Percentiles rank a stretch among this genome's conserved stretches.
Conservation (phyloP, 2,329 filamentous ascomycete species). For the Bipolaris cookei region DNA sequence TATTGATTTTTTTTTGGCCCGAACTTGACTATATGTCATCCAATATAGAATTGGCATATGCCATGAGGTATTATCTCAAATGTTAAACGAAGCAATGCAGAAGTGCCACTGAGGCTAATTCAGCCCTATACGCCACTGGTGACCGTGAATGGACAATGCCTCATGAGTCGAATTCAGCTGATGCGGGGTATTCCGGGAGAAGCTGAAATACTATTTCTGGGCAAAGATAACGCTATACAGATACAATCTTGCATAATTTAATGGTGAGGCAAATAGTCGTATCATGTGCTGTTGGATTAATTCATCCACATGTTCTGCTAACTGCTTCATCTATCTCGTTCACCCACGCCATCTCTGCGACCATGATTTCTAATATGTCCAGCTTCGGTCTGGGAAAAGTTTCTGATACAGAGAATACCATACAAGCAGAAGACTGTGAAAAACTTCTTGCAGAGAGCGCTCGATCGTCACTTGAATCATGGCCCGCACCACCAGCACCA, state of each 20-base stretch:
- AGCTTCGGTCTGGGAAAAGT: not conserved
- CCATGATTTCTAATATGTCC: not conserved
- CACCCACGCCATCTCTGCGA: not conserved
- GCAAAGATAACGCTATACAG: too few species aligned
- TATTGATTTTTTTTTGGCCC: too few species aligned
- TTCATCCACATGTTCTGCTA: not conserved
- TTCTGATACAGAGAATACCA: not conserved
- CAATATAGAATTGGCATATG: too few species aligned
- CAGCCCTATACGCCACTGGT: constrained; percentile 28
- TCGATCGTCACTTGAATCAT: not conserved
- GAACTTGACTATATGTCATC: not conserved
- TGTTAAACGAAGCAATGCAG: constrained; percentile 7
- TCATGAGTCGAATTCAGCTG: constrained; percentile 22
- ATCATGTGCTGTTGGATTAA: not conserved
- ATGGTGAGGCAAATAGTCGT: not conserved
- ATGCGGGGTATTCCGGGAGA: constrained; percentile 19
- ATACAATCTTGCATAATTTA: too few species aligned
- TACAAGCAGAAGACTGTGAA: not conserved
- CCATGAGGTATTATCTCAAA: not conserved
- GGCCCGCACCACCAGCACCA: not conserved
- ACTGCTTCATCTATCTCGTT: not conserved
- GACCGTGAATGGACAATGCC: constrained; percentile 17
- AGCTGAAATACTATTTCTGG: not conserved
- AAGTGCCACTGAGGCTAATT: constrained; percentile 10
- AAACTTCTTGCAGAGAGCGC: not conserved